These are phyloP conservation scores for Lodderomyces oxycetoniae DNA, from an alignment of 1,139 yeast genomes.

Conservation along the genomic window DNA sequence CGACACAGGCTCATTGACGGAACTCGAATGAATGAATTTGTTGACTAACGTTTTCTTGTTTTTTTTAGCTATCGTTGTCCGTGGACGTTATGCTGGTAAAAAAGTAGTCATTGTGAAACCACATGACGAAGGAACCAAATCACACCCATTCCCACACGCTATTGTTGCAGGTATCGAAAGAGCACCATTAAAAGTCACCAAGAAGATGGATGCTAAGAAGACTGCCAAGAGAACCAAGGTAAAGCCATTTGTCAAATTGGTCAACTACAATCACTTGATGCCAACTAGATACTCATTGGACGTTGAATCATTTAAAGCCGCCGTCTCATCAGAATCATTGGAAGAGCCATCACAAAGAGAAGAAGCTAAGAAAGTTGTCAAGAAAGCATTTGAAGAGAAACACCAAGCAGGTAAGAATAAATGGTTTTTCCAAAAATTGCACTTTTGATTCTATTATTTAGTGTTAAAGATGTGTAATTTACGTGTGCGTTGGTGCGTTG, in stretches of 20 bases:
- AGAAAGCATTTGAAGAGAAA: slow-evolving; percentile 99
- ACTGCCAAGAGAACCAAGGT: slow-evolving; percentile 96
- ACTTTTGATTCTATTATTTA: slow-evolving; percentile 59
- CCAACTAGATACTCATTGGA: slow-evolving; percentile 99
- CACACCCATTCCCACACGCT: slow-evolving; percentile 99
- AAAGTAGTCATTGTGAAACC: slow-evolving; percentile 99
- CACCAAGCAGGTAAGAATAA: slow-evolving; percentile 99
- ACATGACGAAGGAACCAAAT: slow-evolving; percentile 98
- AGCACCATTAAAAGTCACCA: slow-evolving; percentile 96
- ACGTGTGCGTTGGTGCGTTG: background rate
- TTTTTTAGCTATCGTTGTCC: slow-evolving; percentile 88
- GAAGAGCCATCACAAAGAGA: slow-evolving; percentile 98
- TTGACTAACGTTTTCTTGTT: too few species aligned
- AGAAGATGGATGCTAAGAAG: slow-evolving; percentile 94
- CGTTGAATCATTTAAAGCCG: slow-evolving; percentile 90
- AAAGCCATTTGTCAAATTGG: slow-evolving; percentile 98
- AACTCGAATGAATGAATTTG: too few species aligned
- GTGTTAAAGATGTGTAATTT: slow-evolving; percentile 2
- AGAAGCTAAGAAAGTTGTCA: slow-evolving; percentile 98
- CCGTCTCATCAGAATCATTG: slow-evolving; percentile 89
- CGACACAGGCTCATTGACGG: too few species aligned
- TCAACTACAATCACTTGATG: slow-evolving; percentile 99
- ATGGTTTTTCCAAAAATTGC: slow-evolving; percentile 99
- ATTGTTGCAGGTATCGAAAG: slow-evolving; percentile 99
- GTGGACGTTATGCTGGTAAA: slow-evolving; percentile 99